Conservation (phyloP, 768 basidiomycete species). For the Kwoniella pini region DNA sequence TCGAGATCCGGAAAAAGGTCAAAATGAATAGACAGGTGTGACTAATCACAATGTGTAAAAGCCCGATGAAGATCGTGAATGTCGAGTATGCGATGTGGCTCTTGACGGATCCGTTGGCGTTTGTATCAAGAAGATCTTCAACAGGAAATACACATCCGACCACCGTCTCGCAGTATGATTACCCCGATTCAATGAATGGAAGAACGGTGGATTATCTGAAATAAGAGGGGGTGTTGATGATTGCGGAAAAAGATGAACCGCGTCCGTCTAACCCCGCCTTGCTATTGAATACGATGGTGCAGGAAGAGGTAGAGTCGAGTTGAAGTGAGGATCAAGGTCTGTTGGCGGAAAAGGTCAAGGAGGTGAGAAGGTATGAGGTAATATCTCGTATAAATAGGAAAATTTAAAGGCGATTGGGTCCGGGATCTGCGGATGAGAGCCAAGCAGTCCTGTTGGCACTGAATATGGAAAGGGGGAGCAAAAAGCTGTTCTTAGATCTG, state of each 20-base stretch:
- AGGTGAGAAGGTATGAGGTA: slow-evolving; percentile 1
- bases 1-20: too few species aligned
- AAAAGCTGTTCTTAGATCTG: not conserved
- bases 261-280: too few species aligned
- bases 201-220: too few species aligned
- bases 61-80: not conserved
- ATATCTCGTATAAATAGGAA: not conserved
- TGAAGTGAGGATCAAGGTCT: not conserved
- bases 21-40: too few species aligned
- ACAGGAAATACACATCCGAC: too few species aligned
- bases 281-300: not conserved
- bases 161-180: too few species aligned
- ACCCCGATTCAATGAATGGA: too few species aligned
- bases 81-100: not conserved
- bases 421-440: not conserved
- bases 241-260: too few species aligned
- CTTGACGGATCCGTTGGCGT: too few species aligned
- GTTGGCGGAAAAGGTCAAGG: not conserved
- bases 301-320: not conserved
- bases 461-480: not conserved
- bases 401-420: not conserved
- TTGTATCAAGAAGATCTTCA: too few species aligned
- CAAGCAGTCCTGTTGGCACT: not conserved
- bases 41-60: too few species aligned
- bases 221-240: too few species aligned